Evolutionary conservation across 2,329 filamentous ascomycete genomes (phyloP), one percentile per base, ranked within the genome.

Genomic region (Plectosphaerella cucumerina): DNA sequence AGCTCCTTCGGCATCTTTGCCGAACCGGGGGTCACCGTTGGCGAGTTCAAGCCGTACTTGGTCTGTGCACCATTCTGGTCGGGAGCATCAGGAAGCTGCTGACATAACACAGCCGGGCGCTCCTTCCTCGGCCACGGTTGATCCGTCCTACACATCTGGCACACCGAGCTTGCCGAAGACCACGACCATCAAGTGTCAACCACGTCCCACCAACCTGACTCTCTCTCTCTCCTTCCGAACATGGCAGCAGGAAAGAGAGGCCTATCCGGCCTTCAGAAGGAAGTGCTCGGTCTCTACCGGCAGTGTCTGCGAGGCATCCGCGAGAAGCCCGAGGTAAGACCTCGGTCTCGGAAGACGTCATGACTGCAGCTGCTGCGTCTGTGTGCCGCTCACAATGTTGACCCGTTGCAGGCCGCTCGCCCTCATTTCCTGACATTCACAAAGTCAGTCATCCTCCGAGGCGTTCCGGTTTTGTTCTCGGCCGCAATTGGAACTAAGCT

Each of bases 241-340:
- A 57, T 57, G 55, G 49, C 53, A 31, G 51, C 22, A 33, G 31
- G 34, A 43, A 51, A 47, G 41, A 45, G 53, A 14, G 55, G 84
- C 60, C 75, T 92, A 22, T 96, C 92, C 8, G 94, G 94, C 34
- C 76, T 97, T n/a, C 93, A 97, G 66, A 86, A 82, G 61, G 90
- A 96, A 62, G 93, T 97, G 4, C 70, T 97, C 48, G 78, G 84
- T 33, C 81, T 99, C 14, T 99, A 97, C 67, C 85, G 93, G 52
- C 82, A 84, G 64, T 97, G 93, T 62, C 74, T 99, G 22, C 83
- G 92, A 53, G 89, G 89, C 62, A 85, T 87, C 53, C 82, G 86
- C 53, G 86, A 85, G 62, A 97, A 99, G 68, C 90, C 92, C 47
- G 65, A 71, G 60, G 90, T 93, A 67, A 55, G 61, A 46, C 18